phyloP scores from a whole-genome alignment of 768 basidiomycete species.

The Rhodotorula kratochvilovae region DNA sequence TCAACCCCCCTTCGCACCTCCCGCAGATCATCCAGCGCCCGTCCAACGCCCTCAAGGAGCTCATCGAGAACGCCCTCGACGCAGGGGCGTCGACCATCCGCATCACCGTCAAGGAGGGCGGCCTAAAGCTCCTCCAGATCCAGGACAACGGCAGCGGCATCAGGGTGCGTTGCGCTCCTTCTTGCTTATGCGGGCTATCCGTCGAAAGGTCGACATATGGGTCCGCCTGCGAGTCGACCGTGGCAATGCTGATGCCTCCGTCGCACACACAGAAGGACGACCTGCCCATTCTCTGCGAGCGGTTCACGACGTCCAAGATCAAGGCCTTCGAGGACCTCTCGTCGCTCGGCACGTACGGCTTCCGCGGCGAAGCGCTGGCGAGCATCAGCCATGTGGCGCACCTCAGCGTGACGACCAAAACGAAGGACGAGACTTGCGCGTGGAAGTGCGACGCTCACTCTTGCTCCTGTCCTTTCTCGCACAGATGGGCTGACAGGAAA shows the following conservation, averaged over 20 bases:
- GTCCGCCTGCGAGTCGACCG: too few species aligned
- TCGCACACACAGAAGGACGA: slow-evolving; percentile 65
- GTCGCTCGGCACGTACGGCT: slow-evolving; percentile 84
- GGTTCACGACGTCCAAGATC: slow-evolving; percentile 93
- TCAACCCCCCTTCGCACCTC: neutral
- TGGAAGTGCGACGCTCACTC: slow-evolving; percentile 69
- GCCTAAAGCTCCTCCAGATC: slow-evolving; percentile 88
- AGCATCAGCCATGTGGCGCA: slow-evolving; percentile 92
- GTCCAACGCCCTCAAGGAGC: slow-evolving; percentile 89
- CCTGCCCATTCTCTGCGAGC: slow-evolving; percentile 81
- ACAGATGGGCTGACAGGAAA: neutral
- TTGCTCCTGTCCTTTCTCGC: neutral
- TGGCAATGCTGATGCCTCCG: neutral
- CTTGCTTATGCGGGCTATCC: too few species aligned
- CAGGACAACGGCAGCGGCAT: slow-evolving; percentile 97
- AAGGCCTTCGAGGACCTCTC: slow-evolving; percentile 78
- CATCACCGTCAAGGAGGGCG: slow-evolving; percentile 87
- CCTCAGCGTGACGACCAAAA: slow-evolving; percentile 85
- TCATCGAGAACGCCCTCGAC: slow-evolving; percentile 92
- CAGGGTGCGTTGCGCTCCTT: slow-evolving; percentile 55
- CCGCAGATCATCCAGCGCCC: slow-evolving; percentile 79
- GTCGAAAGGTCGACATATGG: too few species aligned
- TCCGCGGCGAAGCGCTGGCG: slow-evolving; percentile 92
- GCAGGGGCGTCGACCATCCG: slow-evolving; percentile 82
- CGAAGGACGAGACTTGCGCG: slow-evolving; percentile 70